A percentile compares a stretch with the other conserved stretches of the same genome.
These are phyloP conservation scores for Candida suzukii DNA, from an alignment of 805 yeast species.

Conservation along the genomic window DNA sequence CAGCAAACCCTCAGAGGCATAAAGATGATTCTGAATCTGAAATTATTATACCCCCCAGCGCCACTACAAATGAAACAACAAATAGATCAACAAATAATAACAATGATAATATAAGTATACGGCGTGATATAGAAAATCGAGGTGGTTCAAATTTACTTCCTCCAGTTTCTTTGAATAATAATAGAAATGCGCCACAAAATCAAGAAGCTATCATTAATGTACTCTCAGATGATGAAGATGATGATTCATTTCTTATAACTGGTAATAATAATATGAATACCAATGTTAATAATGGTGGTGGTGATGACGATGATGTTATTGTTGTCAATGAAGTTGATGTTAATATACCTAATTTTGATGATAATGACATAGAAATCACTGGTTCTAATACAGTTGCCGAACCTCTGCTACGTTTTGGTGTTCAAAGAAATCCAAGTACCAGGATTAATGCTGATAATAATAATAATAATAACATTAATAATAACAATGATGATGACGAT, in stretches of 20 bases:
- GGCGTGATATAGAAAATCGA: too few relatives aligned
- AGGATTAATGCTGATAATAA: conserved; percentile 1
- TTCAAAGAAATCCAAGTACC: conserved; percentile 3
- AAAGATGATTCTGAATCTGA: too few relatives aligned
- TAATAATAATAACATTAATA: background rate
- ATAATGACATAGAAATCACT: conserved; percentile 2
- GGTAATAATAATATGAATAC: too few relatives aligned
- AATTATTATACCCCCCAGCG: too few relatives aligned
- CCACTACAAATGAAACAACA: too few relatives aligned
- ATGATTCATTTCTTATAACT: background rate
- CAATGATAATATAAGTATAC: too few relatives aligned
- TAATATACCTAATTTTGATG: background rate
- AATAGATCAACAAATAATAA: too few relatives aligned
- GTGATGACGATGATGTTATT: background rate
- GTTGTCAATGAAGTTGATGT: background rate
- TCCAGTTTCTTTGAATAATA: too few relatives aligned
- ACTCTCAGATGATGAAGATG: background rate
- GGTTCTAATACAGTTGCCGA: background rate
- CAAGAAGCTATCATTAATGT: background rate
- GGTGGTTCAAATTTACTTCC: too few relatives aligned
- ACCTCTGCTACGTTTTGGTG: background rate
- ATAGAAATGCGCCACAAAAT: background rate
- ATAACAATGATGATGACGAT: conserved; percentile 2
- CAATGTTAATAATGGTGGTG: too few relatives aligned
- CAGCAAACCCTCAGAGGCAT: too few relatives aligned